phyloP scores from a whole-genome alignment of 306 rosid species.

The Mimosa bimucronata region DNA sequence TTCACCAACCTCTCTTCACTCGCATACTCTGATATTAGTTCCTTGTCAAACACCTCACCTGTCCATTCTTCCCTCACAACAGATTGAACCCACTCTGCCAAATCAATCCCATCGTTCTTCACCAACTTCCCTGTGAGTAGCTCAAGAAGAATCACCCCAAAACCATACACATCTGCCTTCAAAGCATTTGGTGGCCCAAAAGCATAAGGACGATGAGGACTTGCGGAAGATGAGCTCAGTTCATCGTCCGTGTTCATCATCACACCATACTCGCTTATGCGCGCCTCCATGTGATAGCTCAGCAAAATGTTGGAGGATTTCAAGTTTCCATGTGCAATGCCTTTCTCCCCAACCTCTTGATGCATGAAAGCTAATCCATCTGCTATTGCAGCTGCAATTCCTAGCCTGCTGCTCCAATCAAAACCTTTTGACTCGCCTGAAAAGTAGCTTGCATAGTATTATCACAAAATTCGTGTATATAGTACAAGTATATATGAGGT shows the following conservation, averaged over 20 bases:
- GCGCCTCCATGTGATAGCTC: constrained; percentile 68
- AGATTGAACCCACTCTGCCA: constrained; percentile 80
- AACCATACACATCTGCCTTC: constrained; percentile 67
- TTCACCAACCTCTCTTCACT: constrained; percentile 84
- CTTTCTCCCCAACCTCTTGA: constrained; percentile 52
- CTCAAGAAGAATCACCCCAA: constrained; percentile 82
- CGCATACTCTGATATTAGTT: constrained; percentile 58
- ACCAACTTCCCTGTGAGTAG: constrained; percentile 78
- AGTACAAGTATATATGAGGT: too few relatives aligned
- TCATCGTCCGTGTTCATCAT: constrained; percentile 42
- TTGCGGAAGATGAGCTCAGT: constrained; percentile 30
- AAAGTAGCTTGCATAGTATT: constrained; percentile 10
- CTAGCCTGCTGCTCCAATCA: constrained; percentile 74
- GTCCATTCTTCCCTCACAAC: constrained; percentile 92
- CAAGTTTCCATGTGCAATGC: constrained; percentile 72
- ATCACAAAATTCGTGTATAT: not conserved
- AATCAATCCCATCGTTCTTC: constrained; percentile 62
- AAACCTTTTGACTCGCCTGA: constrained; percentile 60
- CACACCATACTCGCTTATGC: constrained; percentile 79
- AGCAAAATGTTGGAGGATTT: constrained; percentile 84
- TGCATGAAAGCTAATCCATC: constrained; percentile 85
- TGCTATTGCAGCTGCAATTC: constrained; percentile 53
- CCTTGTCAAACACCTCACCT: constrained; percentile 77
- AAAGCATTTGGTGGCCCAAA: constrained; percentile 29
- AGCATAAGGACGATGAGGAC: constrained; percentile 1